Percentiles rank a stretch among this genome's conserved stretches.
Conservation (phyloP, 2,329 filamentous ascomycete genomes). For the Ilyonectria robusta region DNA sequence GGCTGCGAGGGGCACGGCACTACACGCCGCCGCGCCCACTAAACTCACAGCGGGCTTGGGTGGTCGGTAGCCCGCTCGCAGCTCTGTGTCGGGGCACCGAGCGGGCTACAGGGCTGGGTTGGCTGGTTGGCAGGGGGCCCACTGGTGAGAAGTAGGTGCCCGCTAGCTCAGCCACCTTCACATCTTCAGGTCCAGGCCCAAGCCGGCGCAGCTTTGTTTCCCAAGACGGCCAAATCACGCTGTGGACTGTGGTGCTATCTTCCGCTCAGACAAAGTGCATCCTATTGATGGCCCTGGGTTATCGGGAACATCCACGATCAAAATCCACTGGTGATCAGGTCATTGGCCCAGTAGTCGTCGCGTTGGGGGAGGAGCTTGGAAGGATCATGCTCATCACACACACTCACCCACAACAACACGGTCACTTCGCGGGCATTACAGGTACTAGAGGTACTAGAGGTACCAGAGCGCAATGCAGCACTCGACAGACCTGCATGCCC, state of each 20-base stretch:
- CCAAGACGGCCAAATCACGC: slow-evolving; percentile 9
- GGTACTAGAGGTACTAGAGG: background rate
- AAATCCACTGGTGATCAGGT: slow-evolving; percentile 30
- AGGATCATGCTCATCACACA: slow-evolving; percentile 21
- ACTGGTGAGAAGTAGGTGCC: slow-evolving; percentile 7
- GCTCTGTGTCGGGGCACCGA: no score
- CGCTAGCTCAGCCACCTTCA: slow-evolving; percentile 28
- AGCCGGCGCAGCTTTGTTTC: slow-evolving; percentile 38
- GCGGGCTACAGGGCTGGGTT: no score
- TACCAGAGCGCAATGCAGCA: background rate
- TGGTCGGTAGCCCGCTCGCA: no score
- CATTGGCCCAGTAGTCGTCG: slow-evolving; percentile 40
- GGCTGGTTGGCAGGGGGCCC: no score
- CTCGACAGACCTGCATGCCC: slow-evolving; percentile 5
- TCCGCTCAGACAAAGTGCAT: background rate
- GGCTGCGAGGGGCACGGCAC: slow-evolving; percentile 1
- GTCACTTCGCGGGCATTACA: slow-evolving; percentile 1
- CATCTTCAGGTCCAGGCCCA: slow-evolving; percentile 31
- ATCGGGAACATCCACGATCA: slow-evolving; percentile 27
- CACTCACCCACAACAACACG: slow-evolving; percentile 7
- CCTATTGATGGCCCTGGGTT: background rate
- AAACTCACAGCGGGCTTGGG: background rate
- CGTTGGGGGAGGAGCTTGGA: background rate
- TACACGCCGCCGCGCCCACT: slow-evolving; percentile 8
- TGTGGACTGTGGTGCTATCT: slow-evolving; percentile 14